Base-by-base conservation (phyloP, 306 rosid genomes). In the Citrullus amarus region DNA sequence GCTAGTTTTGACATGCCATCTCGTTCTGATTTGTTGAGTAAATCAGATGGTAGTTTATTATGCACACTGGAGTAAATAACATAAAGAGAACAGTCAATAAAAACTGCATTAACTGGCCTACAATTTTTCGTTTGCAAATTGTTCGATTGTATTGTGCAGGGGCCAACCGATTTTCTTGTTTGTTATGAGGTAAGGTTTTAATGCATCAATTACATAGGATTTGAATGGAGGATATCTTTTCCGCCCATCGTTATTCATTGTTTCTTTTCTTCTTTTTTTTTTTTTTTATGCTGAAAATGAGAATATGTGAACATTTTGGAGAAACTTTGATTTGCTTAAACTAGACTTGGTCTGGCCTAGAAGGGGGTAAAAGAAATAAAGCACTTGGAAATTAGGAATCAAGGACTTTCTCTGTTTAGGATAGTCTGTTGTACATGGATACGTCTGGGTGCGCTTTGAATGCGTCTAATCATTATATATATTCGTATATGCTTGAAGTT, bases 121-220 rank as follows among this genome's bases (percentile, higher is more conserved):
- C 73, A 10, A 41, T 2, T 68, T 20, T 68, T 43, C 75, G 36
- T n/a, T 44, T n/a, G 10, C 75, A n/a, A 67, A 44, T 43, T 69
- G 39, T 70, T 70, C 75, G 38, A 44, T 22, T 70, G 76, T 70
- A 22, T 22, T 46, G 76, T 70, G 76, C 57, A 46, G 76, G 39
- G 56, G 13, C 38, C 10, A 12, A 43, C 56, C 1, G n/a, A n/a
- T 67, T 68, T 43, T 2, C 36, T 25, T 2, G 8, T 30, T 61
- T 41, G 15, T 68, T 9, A 68, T 10, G 75, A 39, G 75, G 75
- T 43, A 68, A 43, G 75, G 28, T 28, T 61, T 30, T 61, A 30
- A 61, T 68, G 34, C 51, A 14, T 38, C 48, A 2, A 66, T 68
- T n/a, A 41, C 32, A 2, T 41, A 68, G 54, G 5, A 20, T 17